Evolutionary conservation across 371 early-diverging fungal species (phyloP), one percentile per base, ranked within the genome.

Genomic region (Entomophthora muscae): DNA sequence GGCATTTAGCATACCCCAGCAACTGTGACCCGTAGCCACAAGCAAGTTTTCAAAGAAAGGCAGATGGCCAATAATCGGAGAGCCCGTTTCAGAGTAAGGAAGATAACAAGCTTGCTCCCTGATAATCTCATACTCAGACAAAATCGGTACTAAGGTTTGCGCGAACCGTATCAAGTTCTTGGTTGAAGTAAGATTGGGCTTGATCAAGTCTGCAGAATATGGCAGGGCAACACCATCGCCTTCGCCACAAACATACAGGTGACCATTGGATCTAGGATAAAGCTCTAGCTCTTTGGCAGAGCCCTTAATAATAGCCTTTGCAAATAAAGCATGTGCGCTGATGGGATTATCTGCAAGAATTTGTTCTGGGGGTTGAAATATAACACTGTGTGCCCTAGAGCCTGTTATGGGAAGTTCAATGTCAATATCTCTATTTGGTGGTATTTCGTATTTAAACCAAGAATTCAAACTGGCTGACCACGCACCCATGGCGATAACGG

Each of bases 1-100:
- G 0, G 81, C 77, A 63, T 82, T 79, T 32, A 84, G 71, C 29
- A 86, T 86, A 29, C 87, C 87, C 87, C 87, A 86, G 64, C 79
- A 80, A 1, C 76, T 74, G 65, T 86, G 86, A 0, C 85, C 87
- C 0, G 84, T 73, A 0, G 83, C 85, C 32, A 85, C 64, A 64
- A 68, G 78, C 22, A 85, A 63, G 5, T 76, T 73, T 22, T 72
- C 65, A 26, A 75, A 68, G 21, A 64, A 63, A 3, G 78, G 76
- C 22, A 84, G 74, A 23, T 70, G 66, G 0, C 86, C 83, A 65
- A 86, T 81, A 3, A 83, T 65, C 0, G 86, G 84, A 13, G 70
- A 63, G 3, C 77, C 79, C 28, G 75, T 73, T 12, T 71, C 72
- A 1, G 80, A 75, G 10, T 76, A 71, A 1, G 86, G 86, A 54